A percentile compares a stretch with the other conserved stretches of the same genome.
phyloP scores from a whole-genome alignment of 2,329 filamentous ascomycete genomes.

The Canariomyces notabilis region DNA sequence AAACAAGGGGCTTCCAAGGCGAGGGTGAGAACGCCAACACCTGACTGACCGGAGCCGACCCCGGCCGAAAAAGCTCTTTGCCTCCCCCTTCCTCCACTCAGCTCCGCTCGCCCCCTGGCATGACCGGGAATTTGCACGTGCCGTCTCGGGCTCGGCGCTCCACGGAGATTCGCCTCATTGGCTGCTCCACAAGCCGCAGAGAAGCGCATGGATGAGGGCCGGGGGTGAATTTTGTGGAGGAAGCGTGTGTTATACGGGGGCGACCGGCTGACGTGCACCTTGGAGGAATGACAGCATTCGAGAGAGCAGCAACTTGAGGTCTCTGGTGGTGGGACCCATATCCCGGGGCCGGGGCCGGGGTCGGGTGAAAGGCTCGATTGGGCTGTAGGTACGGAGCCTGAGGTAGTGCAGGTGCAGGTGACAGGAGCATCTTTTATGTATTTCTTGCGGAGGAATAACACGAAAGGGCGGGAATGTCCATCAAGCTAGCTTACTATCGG shows the following conservation, averaged over 20 bases:
- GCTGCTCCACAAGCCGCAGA: constrained; percentile 16
- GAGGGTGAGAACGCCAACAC: background rate
- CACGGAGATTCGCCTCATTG: constrained; percentile 8
- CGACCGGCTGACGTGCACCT: background rate
- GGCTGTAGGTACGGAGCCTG: no score
- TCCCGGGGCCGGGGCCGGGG: constrained; percentile 12
- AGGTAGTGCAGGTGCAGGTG: constrained; percentile 12
- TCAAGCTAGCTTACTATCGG: no score
- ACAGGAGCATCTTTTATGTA: constrained; percentile 10
- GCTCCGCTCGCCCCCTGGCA: constrained; percentile 1
- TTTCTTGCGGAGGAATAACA: no score
- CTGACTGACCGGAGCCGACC: background rate
- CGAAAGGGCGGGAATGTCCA: no score
- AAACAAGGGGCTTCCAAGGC: constrained; percentile 4
- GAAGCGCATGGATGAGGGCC: constrained; percentile 2
- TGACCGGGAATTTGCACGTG: constrained; percentile 14
- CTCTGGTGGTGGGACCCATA: background rate
- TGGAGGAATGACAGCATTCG: background rate
- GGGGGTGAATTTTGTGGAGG: constrained; percentile 3
- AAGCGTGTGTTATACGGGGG: no score
- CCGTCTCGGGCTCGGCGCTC: constrained; percentile 12
- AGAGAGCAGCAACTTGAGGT: constrained; percentile 2
- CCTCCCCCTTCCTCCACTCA: background rate
- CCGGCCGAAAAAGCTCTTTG: constrained; percentile 8
- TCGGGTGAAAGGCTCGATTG: constrained; percentile 23